Percentiles rank a stretch among this genome's conserved stretches.
Evolutionary conservation across 2,329 filamentous ascomycete species (phyloP).

Genomic region (Claviceps sp.): DNA sequence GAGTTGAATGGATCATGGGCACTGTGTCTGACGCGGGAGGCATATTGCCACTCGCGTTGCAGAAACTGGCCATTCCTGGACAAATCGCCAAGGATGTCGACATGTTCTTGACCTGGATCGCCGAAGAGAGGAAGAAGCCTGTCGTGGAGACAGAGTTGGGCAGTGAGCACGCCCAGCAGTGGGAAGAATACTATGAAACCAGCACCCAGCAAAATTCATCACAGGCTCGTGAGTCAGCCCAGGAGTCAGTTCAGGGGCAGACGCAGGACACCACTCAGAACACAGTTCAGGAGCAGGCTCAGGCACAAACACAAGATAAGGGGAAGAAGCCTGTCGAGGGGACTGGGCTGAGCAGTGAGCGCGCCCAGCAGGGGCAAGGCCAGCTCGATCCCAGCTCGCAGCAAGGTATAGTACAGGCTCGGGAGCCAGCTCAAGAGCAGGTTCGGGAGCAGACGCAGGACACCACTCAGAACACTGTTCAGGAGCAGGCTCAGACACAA

Average conservation of each 20-base stretch:
- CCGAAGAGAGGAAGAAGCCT: conserved; percentile 24
- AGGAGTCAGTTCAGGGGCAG: not conserved
- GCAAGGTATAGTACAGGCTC: not conserved
- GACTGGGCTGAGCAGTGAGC: not conserved
- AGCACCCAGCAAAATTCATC: not conserved
- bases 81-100: conserved; percentile 59
- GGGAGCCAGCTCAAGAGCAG: not conserved
- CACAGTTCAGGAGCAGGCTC: not conserved
- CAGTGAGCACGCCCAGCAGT: not conserved
- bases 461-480: too few species aligned
- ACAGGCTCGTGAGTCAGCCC: not conserved
- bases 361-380: not conserved
- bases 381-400: not conserved
- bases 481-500: not conserved
- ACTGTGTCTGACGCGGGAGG: conserved; percentile 61
- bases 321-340: not conserved
- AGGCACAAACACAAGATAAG: not conserved
- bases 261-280: too few species aligned
- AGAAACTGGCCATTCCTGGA: conserved; percentile 48
- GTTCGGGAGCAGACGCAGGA: not conserved
- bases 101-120: conserved; percentile 51
- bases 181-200: too few species aligned
- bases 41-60: conserved; percentile 49
- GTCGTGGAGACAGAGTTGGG: not conserved
- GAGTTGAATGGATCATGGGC: conserved; percentile 64